Conservation (phyloP, 371 early-diverging fungal species). For the Apophysomyces ossiformis region DNA sequence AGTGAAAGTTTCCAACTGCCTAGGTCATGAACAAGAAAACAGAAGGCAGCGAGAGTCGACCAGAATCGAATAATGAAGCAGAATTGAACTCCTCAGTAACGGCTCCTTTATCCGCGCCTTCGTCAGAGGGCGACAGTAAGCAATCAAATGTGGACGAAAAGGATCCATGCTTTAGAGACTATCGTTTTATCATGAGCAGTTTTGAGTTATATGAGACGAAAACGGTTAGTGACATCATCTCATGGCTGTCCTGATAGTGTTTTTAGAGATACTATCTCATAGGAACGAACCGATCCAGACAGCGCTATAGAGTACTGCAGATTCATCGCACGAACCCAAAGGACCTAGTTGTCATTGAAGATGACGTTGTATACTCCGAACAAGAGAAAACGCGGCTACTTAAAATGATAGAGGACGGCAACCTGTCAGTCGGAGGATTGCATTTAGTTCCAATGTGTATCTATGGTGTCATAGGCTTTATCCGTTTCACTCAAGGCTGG, state of each 20-base stretch:
- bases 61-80: not conserved
- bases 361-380: constrained; percentile 75
- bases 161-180: constrained; percentile 28
- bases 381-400: constrained; percentile 76
- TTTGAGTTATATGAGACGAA: constrained; percentile 88
- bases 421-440: constrained; percentile 77
- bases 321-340: constrained; percentile 78
- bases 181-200: constrained; percentile 56
- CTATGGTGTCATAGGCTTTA: constrained; percentile 72
- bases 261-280: constrained; percentile 78
- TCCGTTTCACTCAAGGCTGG: constrained; percentile 90
- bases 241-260: not conserved
- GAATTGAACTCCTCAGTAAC: not conserved
- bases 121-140: not conserved
- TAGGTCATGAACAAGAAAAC: not conserved
- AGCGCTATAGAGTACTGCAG: constrained; percentile 82
- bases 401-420: constrained; percentile 83
- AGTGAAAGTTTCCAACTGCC: no score
- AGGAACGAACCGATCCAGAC: constrained; percentile 79
- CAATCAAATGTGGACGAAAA: constrained; percentile 17
- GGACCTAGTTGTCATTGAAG: constrained; percentile 68
- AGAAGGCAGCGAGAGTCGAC: not conserved
- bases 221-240: constrained; percentile 52
- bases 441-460: constrained; percentile 61
- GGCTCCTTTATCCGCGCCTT: not conserved